Evolutionary conservation across 139 green algal genomes (phyloP).

Genomic region (Closterium sp.): DNA sequence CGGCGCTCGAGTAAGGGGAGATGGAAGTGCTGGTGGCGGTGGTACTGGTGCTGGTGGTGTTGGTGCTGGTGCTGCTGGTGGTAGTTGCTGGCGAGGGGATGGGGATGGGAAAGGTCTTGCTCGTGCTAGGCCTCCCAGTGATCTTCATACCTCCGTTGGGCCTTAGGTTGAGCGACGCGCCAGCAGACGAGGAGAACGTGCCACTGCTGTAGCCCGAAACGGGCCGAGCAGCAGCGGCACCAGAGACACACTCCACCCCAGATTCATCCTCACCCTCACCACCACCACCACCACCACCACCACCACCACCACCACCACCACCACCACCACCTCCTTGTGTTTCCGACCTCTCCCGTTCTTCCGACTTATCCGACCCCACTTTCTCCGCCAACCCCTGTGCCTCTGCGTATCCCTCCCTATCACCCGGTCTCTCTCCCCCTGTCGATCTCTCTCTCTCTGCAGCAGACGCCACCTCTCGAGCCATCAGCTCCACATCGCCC

Average conservation of each 20-base stretch:
- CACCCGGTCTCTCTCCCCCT: background rate
- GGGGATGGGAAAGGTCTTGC: background rate
- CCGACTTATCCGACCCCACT: background rate
- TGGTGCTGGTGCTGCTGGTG: background rate
- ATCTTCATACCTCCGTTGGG: background rate
- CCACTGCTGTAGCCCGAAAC: background rate
- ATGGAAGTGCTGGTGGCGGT: background rate
- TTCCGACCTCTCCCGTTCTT: background rate
- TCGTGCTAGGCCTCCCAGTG: background rate
- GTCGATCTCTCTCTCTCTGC: background rate
- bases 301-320: background rate
- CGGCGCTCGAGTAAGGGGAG: too few relatives aligned
- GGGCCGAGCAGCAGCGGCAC: background rate
- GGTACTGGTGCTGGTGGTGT: background rate
- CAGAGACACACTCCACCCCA: background rate
- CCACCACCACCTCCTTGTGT: background rate
- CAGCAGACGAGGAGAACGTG: background rate
- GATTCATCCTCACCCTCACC: background rate
- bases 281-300: background rate
- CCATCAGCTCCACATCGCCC: background rate
- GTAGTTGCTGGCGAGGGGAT: background rate
- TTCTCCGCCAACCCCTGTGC: background rate
- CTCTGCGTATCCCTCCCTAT: background rate
- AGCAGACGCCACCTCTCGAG: background rate
- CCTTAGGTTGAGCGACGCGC: background rate